Conservation (phyloP, 2,329 filamentous ascomycete species). For the Onygenales sp. region DNA sequence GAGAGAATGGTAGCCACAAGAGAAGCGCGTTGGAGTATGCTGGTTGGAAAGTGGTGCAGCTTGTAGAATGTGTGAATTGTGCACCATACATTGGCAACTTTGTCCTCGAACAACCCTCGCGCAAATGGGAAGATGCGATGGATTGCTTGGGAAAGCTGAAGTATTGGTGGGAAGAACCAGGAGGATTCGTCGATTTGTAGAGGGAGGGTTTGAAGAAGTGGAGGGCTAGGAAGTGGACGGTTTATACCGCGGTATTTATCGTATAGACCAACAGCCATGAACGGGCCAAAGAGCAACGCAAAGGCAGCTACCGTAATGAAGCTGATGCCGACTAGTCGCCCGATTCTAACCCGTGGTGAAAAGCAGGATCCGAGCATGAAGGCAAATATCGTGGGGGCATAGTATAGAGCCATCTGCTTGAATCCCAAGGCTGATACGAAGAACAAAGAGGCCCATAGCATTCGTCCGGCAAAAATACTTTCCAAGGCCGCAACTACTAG, state of each 20-base stretch:
- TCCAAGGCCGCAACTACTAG: slow-evolving; percentile 79
- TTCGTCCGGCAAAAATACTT: slow-evolving; percentile 74
- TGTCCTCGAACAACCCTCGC: slow-evolving; percentile 94
- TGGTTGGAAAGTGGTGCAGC: slow-evolving; percentile 62
- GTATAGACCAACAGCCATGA: slow-evolving; percentile 63
- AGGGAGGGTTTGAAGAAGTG: slow-evolving; percentile 49
- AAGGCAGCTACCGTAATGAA: slow-evolving; percentile 65
- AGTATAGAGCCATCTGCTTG: slow-evolving; percentile 99
- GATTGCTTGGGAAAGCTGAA: slow-evolving; percentile 73
- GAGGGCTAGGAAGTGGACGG: slow-evolving; percentile 53
- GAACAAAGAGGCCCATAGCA: slow-evolving; percentile 83
- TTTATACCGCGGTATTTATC: slow-evolving; percentile 57
- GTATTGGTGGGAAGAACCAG: slow-evolving; percentile 62
- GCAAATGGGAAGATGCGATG: slow-evolving; percentile 95
- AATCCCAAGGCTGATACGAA: slow-evolving; percentile 92
- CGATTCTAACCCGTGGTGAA: slow-evolving; percentile 59
- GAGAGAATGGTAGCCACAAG: slow-evolving; percentile 64
- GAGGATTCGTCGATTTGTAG: slow-evolving; percentile 54
- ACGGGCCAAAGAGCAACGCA: slow-evolving; percentile 62
- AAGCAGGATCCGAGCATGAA: slow-evolving; percentile 81
- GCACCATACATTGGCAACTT: slow-evolving; percentile 98
- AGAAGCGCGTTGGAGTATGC: slow-evolving; percentile 65
- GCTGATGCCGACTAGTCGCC: slow-evolving; percentile 65
- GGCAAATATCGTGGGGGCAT: slow-evolving; percentile 84
- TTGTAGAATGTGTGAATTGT: slow-evolving; percentile 86